A percentile compares a stretch with the other conserved stretches of the same genome.
These are phyloP conservation scores for Sambucus nigra DNA, from an alignment of 129 eudicot species.

Conservation along the genomic window DNA sequence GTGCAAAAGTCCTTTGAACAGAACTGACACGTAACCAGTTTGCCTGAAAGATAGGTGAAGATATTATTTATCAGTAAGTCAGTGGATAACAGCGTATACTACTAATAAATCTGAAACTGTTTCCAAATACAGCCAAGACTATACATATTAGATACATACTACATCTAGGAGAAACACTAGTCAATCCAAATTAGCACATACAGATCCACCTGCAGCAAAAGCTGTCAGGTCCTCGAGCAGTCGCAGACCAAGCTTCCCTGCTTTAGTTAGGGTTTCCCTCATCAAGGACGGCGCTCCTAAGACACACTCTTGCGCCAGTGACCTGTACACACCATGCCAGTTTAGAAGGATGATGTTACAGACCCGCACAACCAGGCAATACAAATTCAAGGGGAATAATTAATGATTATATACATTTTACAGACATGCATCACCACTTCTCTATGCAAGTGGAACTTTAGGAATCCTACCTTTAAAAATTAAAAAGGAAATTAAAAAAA, in stretches of 20 bases:
- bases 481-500: too few relatives aligned
- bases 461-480: too few relatives aligned
- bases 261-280: constrained; percentile 63
- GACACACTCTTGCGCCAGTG: constrained; percentile 44
- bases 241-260: constrained; percentile 84
- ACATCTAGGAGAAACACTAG: constrained; percentile 3
- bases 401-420: too few relatives aligned
- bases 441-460: too few relatives aligned
- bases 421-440: too few relatives aligned
- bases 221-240: constrained; percentile 99
- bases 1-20: constrained; percentile 90
- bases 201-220: constrained; percentile 99
- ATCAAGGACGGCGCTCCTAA: constrained; percentile 41
- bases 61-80: constrained; percentile 11
- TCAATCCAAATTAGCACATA: constrained; percentile 59
- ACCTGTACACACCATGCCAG: constrained; percentile 28
- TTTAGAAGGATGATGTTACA: constrained; percentile 9
- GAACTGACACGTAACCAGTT: constrained; percentile 70
- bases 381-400: not conserved
- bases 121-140: constrained; percentile 4
- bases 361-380: not conserved
- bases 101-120: constrained; percentile 4
- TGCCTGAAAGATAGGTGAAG: constrained; percentile 48
- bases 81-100: not conserved
- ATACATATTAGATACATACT: not conserved